Conservation (phyloP, 73 alveolate genomes). For the Paramecium bursaria region DNA sequence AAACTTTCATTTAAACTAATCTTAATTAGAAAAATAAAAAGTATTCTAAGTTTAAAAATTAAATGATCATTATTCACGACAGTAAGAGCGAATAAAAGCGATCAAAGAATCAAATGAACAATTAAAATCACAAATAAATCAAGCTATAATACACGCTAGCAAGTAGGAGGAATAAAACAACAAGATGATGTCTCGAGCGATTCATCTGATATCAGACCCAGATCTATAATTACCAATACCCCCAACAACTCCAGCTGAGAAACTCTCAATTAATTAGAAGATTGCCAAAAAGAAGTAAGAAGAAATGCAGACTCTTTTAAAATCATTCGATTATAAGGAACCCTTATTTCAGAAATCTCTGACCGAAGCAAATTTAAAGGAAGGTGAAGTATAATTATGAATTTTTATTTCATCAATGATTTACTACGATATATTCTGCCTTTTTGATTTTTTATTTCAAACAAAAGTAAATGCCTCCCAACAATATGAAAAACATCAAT, state of each 20-base stretch:
- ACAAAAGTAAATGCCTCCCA: slow-evolving; percentile 24
- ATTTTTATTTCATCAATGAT: neutral
- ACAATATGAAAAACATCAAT: neutral
- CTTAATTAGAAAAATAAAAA: slow-evolving; percentile 19
- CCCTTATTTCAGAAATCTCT: slow-evolving; percentile 12
- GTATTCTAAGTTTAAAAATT: slow-evolving; percentile 13
- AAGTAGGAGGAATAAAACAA: slow-evolving; percentile 8
- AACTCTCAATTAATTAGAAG: slow-evolving; percentile 5
- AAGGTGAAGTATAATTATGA: slow-evolving; percentile 42
- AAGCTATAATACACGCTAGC: slow-evolving; percentile 16
- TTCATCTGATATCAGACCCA: slow-evolving; percentile 37
- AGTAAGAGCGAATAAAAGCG: slow-evolving; percentile 6
- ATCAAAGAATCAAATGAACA: slow-evolving; percentile 18
- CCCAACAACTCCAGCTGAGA: slow-evolving; percentile 26
- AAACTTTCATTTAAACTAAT: slow-evolving; percentile 1
- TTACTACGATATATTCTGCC: slow-evolving; percentile 24
- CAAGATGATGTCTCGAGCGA: slow-evolving; percentile 37
- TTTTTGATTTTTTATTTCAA: slow-evolving; percentile 42
- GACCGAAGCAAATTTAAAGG: slow-evolving; percentile 45
- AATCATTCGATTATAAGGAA: slow-evolving; percentile 40
- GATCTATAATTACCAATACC: slow-evolving; percentile 20
- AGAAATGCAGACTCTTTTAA: slow-evolving; percentile 36
- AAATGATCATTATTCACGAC: slow-evolving; percentile 32
- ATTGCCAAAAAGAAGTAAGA: slow-evolving; percentile 39
- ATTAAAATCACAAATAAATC: neutral